Evolutionary conservation across 805 yeast species (phyloP), one percentile per base, ranked within the genome.

Genomic region (Starmerella floris): DNA sequence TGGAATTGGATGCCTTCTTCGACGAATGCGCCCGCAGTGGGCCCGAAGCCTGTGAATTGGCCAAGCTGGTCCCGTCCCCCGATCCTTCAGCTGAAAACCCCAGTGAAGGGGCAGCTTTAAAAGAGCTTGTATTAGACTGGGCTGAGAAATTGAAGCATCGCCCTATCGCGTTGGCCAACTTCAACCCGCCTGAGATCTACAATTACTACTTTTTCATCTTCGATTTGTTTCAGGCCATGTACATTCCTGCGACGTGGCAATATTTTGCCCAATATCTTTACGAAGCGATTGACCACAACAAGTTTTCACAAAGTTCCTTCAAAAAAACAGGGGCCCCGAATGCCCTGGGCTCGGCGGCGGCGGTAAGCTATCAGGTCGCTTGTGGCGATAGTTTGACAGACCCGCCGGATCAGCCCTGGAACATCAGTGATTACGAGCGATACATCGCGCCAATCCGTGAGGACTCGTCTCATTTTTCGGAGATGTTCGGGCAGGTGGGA

Each of bases 241-340:
- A 51, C 30, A 2, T 38, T 16, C 55, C 55, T 11, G 17, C 16
- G 13, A 3, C 20, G 5, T 51, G 54, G 54, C 40, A 39, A 17
- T 6, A 2, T 9, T 35, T 51, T 23, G 49, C 54, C 20, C 44
- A 48, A 3, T 32, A 33, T 11, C 42, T 48, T 4, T 43, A 46
- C 27, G 47, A 19, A 5, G 46, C 51, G 6, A 47, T 48, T 13
- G 35, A 28, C 17, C 22, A 42, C 20, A 37, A 25, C 11, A 37
- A 40, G 23, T 17, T 36, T 10, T 25, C 17, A 5, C 8, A 13
- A 4, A 5, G 23, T 9, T 6, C 31, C 8, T 25, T 31, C 16
- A 3, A 17, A 9, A n/a, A n/a, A n/a, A n/a, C n/a, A n/a, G n/a
- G n/a, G n/a, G 31, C 23, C 20, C 26, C 19, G 3, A 8, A 35